Percentiles rank a stretch among this genome's conserved stretches.
phyloP scores from a whole-genome alignment of 208 protist genomes.

The Strigomonas culicis region DNA sequence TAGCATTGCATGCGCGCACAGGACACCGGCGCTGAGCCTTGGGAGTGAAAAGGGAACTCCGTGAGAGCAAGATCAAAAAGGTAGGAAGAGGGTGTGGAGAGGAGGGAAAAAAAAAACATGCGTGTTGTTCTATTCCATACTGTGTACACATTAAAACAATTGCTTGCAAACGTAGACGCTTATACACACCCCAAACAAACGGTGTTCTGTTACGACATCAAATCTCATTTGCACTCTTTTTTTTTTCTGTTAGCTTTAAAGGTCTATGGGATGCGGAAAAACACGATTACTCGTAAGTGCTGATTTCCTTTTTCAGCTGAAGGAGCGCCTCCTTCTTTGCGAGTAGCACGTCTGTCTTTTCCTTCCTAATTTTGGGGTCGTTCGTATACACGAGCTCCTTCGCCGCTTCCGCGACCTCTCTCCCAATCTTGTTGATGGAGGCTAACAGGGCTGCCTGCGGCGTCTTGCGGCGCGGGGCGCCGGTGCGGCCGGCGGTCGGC shows the following conservation, averaged over 20 bases:
- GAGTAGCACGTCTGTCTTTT: constrained; percentile 16
- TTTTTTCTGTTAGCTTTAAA: background rate
- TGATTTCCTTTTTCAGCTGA: constrained; percentile 17
- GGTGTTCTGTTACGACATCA: background rate
- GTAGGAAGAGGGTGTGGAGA: background rate
- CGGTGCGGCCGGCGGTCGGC: background rate
- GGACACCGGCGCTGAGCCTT: background rate
- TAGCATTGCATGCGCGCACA: background rate
- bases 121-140: no score
- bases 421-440: constrained; percentile 28
- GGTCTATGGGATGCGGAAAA: background rate
- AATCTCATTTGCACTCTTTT: background rate
- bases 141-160: background rate
- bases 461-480: background rate
- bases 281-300: background rate
- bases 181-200: background rate
- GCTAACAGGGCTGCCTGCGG: background rate
- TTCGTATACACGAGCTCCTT: constrained; percentile 28
- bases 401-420: constrained; percentile 25
- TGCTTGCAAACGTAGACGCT: background rate
- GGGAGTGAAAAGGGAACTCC: background rate
- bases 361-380: constrained; percentile 19
- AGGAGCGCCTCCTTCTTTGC: constrained; percentile 30
- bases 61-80: constrained; percentile 9
- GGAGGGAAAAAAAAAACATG: background rate